phyloP scores from a whole-genome alignment of 495 filamentous ascomycete genomes.

The Daldinia vernicosa region DNA sequence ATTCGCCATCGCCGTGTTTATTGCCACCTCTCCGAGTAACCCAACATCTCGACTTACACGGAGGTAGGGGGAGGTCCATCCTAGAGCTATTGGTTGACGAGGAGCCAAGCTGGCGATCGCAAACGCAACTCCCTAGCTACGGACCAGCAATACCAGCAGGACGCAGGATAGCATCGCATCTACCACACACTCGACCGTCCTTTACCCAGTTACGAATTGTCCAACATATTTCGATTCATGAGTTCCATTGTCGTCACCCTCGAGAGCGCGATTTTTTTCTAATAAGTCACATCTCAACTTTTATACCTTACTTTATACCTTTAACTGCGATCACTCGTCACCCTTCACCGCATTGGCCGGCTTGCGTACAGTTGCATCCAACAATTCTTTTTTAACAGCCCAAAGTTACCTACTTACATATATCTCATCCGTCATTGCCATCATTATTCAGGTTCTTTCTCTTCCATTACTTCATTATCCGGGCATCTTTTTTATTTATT shows the following conservation, averaged over 20 bases:
- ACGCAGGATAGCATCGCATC: slow-evolving; percentile 27
- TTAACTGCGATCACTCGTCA: background rate
- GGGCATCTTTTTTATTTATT: slow-evolving; percentile 10
- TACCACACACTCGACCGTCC: slow-evolving; percentile 21
- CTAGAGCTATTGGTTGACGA: slow-evolving; percentile 34
- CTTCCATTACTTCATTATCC: slow-evolving; percentile 16
- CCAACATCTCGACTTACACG: slow-evolving; percentile 30
- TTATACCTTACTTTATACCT: background rate
- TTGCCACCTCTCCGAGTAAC: slow-evolving; percentile 21
- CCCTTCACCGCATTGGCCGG: slow-evolving; percentile 11
- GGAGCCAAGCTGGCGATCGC: slow-evolving; percentile 32
- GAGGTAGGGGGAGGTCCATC: slow-evolving; percentile 19
- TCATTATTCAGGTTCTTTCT: slow-evolving; percentile 7
- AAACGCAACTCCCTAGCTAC: slow-evolving; percentile 16
- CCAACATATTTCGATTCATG: slow-evolving; percentile 13
- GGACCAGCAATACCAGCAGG: background rate
- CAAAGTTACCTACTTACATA: slow-evolving; percentile 6
- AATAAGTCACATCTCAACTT: slow-evolving; percentile 23
- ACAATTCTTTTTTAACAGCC: slow-evolving; percentile 10
- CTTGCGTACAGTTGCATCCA: slow-evolving; percentile 15
- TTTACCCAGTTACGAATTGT: slow-evolving; percentile 17
- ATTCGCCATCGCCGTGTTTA: slow-evolving; percentile 20
- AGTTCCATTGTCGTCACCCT: slow-evolving; percentile 17
- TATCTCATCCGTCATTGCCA: background rate
- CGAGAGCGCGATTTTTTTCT: slow-evolving; percentile 20